Evolutionary conservation across 2,329 filamentous ascomycete genomes (phyloP).

Genomic region (Aureobasidium sp.): DNA sequence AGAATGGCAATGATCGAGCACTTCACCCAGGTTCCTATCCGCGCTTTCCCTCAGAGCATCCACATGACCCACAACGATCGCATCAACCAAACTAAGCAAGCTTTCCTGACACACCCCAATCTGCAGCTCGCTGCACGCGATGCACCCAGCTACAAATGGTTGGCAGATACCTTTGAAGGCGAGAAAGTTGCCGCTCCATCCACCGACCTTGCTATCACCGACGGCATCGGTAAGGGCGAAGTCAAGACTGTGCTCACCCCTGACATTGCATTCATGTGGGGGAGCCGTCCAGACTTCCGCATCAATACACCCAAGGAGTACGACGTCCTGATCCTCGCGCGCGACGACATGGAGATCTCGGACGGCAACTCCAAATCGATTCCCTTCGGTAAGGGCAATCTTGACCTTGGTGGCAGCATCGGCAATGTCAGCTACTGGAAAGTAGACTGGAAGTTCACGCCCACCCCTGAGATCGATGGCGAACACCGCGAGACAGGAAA

Average conservation of each 20-base stretch:
- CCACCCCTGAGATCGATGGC: neutral
- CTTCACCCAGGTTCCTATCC: conserved; percentile 5
- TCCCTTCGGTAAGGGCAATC: conserved; percentile 6
- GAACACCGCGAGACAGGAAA: conserved; percentile 2
- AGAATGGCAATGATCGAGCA: conserved; percentile 9
- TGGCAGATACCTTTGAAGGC: conserved; percentile 4
- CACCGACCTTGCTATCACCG: neutral
- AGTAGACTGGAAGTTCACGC: conserved; percentile 13
- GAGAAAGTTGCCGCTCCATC: neutral
- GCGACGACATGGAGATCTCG: conserved; percentile 9
- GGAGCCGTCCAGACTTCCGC: conserved; percentile 7
- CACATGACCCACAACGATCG: conserved; percentile 10
- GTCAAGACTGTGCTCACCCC: conserved; percentile 7
- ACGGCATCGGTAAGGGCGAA: conserved; percentile 5
- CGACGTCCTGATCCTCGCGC: conserved; percentile 12
- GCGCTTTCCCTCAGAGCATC: conserved; percentile 14
- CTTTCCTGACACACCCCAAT: conserved; percentile 3
- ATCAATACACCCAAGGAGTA: conserved; percentile 4
- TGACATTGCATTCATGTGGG: conserved; percentile 14
- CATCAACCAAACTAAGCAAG: conserved; percentile 6
- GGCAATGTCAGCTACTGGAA: conserved; percentile 14
- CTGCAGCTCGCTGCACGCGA: conserved; percentile 8
- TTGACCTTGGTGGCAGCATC: conserved; percentile 7
- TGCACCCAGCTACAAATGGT: conserved; percentile 1
- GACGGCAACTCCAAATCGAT: neutral